Base-by-base conservation (phyloP, 306 rosid genomes). In the Citrullus colocynthis region DNA sequence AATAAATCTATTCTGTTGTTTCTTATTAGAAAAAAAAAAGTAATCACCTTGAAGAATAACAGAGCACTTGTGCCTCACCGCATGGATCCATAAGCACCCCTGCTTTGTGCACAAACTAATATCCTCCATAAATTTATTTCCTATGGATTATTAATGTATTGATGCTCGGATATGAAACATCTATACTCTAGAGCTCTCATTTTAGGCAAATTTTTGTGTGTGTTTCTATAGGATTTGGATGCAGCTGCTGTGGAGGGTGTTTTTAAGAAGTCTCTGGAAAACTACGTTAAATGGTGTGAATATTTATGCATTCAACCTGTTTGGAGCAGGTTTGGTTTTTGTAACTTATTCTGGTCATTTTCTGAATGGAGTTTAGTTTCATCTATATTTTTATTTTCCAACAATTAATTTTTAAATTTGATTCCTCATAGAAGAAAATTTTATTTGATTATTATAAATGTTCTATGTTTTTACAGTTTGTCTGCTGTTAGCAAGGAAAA, bases 241-340 rank as follows among this genome's bases (percentile, higher is more conserved):
- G 97, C 87, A 80, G 91, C 86, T 55, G 94, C 91, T 21, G 89
- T 88, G 72, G 92, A 80, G 73, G 77, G 57, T 8, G 80, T 90
- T 56, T 94, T 92, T 82, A 75, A 76, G 28, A 94, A 89, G 88
- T 86, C 96, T 71, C 97, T 94, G 6, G 95, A 92, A 17, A 94
- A 94, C 85, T 94, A 94, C 87, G 82, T 87, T 9, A 94, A 86
- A 18, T 94, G 98, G 98, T 90, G 97, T 74, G 65, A 71, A 76
- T 90, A 94, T 82, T 85, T 94, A 85, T 78, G 89, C 85, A 92
- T 94, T 84, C 97, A 86, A 81, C 91, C 97, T 63, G 92, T 90
- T 80, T 94, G 96, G 95, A 92, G 91, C 96, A 89, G 85, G 98
- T 94, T 85, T 42, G 82, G 60, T 58, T 73, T 60, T 72, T 59